phyloP scores from a whole-genome alignment of 106 monocot genomes.

The Vanilla planifolia region DNA sequence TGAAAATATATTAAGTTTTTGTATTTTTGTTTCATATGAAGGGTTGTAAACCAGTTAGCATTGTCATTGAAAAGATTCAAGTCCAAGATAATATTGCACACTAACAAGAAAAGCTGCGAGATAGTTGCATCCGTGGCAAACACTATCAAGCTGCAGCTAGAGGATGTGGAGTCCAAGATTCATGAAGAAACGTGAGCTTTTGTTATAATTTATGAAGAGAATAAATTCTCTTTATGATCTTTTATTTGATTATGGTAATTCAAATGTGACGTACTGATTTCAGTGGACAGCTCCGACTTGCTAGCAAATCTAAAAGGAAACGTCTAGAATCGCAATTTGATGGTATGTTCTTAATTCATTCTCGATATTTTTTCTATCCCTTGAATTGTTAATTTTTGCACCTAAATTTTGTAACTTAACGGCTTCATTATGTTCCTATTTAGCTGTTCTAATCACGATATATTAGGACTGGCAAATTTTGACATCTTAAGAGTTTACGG shows the following conservation, averaged over 20 bases:
- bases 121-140: constrained; percentile 38
- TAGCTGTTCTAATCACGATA: too few species aligned
- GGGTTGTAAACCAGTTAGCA: constrained; percentile 38
- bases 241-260: neutral
- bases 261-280: constrained; percentile 12
- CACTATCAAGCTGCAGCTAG: constrained; percentile 27
- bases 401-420: too few species aligned
- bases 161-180: constrained; percentile 46
- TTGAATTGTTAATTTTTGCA: too few species aligned
- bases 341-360: constrained; percentile 36
- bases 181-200: constrained; percentile 46
- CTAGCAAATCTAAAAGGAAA: constrained; percentile 66
- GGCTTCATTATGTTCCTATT: too few species aligned
- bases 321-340: constrained; percentile 64
- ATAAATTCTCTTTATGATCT: neutral
- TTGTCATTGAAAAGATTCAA: constrained; percentile 35
- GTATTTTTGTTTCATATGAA: constrained; percentile 11
- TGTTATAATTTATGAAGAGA: neutral
- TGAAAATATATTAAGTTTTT: neutral
- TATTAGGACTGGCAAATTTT: too few species aligned
- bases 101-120: constrained; percentile 40
- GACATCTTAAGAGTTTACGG: too few species aligned
- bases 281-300: constrained; percentile 43
- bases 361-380: too few species aligned
- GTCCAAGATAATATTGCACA: constrained; percentile 30